Percentiles rank a stretch among this genome's conserved stretches.
Evolutionary conservation across 495 filamentous ascomycete species (phyloP).

Genomic region (Hypoxylon intermedium): DNA sequence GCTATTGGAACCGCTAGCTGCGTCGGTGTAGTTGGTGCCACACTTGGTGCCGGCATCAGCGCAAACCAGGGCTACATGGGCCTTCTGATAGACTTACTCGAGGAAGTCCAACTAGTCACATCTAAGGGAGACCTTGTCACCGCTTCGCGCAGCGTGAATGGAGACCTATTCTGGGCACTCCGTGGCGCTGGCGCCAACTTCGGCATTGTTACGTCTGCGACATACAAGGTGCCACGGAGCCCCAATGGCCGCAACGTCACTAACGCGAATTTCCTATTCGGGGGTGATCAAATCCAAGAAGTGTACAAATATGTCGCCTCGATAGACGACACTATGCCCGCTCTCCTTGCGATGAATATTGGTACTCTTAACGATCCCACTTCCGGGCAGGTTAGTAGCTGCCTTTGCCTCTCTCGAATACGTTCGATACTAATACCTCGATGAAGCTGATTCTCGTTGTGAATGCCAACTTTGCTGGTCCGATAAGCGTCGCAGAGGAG

Average conservation of each 20-base stretch:
- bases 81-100: slow-evolving; percentile 39
- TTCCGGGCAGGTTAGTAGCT: background rate
- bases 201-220: slow-evolving; percentile 57
- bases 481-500: background rate
- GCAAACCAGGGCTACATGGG: slow-evolving; percentile 45
- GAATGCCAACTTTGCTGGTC: slow-evolving; percentile 7
- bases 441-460: background rate
- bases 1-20: slow-evolving; percentile 22
- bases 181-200: slow-evolving; percentile 56
- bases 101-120: slow-evolving; percentile 55
- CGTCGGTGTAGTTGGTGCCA: slow-evolving; percentile 45
- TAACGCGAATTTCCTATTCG: slow-evolving; percentile 40
- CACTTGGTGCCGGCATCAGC: slow-evolving; percentile 50
- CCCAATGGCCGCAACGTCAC: slow-evolving; percentile 33
- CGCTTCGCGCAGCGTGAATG: slow-evolving; percentile 50
- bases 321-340: slow-evolving; percentile 28
- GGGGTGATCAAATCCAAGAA: slow-evolving; percentile 18
- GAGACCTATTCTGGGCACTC: slow-evolving; percentile 61
- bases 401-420: background rate
- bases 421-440: background rate
- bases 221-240: slow-evolving; percentile 41
- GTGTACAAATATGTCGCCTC: slow-evolving; percentile 33
- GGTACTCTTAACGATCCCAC: slow-evolving; percentile 1
- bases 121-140: slow-evolving; percentile 49
- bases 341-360: slow-evolving; percentile 27